These are phyloP conservation scores for Dactylonectria macrodidyma DNA, from an alignment of 2,329 filamentous ascomycete species.

Conservation along the genomic window DNA sequence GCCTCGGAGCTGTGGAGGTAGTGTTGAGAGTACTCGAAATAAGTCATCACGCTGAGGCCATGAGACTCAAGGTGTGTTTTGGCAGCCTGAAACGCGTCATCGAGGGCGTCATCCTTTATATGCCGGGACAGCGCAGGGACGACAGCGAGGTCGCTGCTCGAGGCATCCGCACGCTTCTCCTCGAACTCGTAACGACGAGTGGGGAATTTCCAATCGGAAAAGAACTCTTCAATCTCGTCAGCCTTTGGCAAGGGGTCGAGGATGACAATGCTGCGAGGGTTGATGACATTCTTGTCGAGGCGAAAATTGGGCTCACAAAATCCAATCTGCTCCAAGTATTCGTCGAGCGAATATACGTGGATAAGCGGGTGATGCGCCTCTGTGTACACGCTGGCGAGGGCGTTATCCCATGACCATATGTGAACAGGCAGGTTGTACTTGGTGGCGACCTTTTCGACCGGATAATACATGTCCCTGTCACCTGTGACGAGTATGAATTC, in stretches of 20 bases:
- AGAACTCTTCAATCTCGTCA: neutral
- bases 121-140: neutral
- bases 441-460: neutral
- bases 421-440: neutral
- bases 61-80: neutral
- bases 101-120: neutral
- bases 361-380: neutral
- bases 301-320: constrained; percentile 11
- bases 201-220: neutral
- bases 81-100: neutral
- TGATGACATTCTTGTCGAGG: constrained; percentile 13
- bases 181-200: neutral
- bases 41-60: neutral
- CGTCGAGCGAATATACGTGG: constrained; percentile 8
- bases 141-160: neutral
- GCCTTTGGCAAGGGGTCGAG: constrained; percentile 16
- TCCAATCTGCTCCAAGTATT: constrained; percentile 15
- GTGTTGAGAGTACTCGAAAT: neutral
- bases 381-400: neutral
- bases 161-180: neutral
- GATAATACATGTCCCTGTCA: neutral
- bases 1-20: neutral
- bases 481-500: neutral
- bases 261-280: constrained; percentile 18
- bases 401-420: constrained; percentile 6